Conservation (phyloP, 371 early-diverging fungal species). For the Haplosporangium sp. region DNA sequence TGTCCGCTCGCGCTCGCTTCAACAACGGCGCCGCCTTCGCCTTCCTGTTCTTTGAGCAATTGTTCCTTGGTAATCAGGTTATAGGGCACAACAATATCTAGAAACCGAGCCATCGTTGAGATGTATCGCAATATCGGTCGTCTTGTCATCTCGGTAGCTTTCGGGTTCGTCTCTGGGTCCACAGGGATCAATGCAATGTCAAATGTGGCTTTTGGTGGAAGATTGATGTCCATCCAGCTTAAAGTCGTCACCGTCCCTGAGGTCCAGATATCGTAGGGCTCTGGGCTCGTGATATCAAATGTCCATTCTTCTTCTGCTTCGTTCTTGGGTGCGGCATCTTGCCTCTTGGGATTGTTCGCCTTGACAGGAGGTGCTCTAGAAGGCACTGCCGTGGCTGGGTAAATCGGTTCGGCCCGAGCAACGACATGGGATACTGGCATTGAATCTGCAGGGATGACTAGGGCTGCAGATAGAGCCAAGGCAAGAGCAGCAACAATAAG, state of each 20-base stretch:
- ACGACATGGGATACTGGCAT: no score
- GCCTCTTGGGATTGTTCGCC: background rate
- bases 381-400: no score
- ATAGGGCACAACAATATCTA: slow-evolving; percentile 33
- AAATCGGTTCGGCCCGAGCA: no score
- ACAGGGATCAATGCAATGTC: slow-evolving; percentile 34
- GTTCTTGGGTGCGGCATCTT: background rate
- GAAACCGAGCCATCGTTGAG: slow-evolving; percentile 5
- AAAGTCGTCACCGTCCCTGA: slow-evolving; percentile 18
- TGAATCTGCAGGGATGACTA: no score
- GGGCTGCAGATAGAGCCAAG: no score
- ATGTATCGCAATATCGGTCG: slow-evolving; percentile 33
- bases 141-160: slow-evolving; percentile 21
- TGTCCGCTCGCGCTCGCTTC: background rate
- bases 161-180: slow-evolving; percentile 29
- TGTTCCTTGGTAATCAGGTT: slow-evolving; percentile 29
- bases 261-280: slow-evolving; percentile 29
- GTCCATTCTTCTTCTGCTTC: slow-evolving; percentile 3
- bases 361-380: no score
- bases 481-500: no score
- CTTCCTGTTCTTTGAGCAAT: slow-evolving; percentile 25
- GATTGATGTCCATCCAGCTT: slow-evolving; percentile 20
- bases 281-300: slow-evolving; percentile 27
- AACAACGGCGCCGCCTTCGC: slow-evolving; percentile 6
- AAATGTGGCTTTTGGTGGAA: slow-evolving; percentile 26